Base-by-base conservation (phyloP, 108 stramenopile species). In the Aurantiochytrium sp. region DNA sequence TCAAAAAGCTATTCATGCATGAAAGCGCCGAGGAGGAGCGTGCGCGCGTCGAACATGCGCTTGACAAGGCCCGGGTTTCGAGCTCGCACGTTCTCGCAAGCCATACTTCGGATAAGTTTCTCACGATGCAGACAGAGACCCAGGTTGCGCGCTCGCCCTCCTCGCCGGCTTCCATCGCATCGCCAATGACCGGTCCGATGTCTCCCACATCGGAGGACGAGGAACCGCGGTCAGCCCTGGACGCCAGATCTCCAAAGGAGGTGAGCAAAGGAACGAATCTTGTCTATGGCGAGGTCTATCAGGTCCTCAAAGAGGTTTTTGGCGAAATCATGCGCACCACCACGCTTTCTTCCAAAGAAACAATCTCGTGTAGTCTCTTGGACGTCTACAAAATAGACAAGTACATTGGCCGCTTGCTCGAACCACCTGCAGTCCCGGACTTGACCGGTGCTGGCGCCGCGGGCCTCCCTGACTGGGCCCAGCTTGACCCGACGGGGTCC, bases 251-350 rank as follows among this genome's bases (percentile, higher is more conserved):
- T 14, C 12, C 18, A 0, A 69, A 69, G 35, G 42, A 3, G 2
- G 42, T 69, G 64, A 69, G 35, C 3, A 69, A 69, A 69, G 4
- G 64, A 42, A 18, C 76, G 3, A 53, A 8, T 83, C 23, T 25
- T 18, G 76, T 53, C 19, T 83, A 53, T 83, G 76, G 76, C 16
- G 14, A 53, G n/a, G 76, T 35, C n/a, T 28, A 10, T 6, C 76
- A 53, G n/a, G 76, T 83, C 8, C 51, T 83, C n/a, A 83, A 83
- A 35, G 76, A 83, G 28, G 76, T 83, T 12, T 83, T 53, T 83
- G 76, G 76, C 4, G 76, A 83, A 2, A 83, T 83, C 28, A 2
- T 83, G 19, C 76, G 76, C 8, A 83, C 45, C 10, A 83, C 76
- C 6, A 83, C 76, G 6, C 23, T 83, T 6, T 83, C 76, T 2